Conservation (phyloP, 495 filamentous ascomycete species). For the Neurospora sp. region DNA sequence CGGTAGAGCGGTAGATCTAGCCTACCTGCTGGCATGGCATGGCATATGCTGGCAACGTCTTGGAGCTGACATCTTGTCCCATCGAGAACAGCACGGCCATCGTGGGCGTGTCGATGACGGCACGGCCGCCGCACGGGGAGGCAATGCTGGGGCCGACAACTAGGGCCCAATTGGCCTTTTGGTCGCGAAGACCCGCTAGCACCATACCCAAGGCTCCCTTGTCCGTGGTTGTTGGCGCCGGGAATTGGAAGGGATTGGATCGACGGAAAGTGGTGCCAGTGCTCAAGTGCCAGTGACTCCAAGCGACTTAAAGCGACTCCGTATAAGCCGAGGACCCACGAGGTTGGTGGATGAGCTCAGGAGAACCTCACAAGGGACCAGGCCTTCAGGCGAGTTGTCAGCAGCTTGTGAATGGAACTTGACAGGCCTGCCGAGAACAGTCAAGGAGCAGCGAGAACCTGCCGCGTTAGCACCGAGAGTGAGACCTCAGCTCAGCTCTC, state of each 20-base stretch:
- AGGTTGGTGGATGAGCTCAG: neutral
- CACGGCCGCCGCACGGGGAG: slow-evolving; percentile 9
- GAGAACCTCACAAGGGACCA: neutral
- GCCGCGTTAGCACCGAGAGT: neutral
- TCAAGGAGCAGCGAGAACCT: neutral
- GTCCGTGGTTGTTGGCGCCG: neutral
- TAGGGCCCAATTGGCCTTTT: neutral
- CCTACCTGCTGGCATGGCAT: neutral
- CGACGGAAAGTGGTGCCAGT: neutral
- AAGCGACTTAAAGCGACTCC: neutral
- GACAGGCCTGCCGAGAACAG: neutral
- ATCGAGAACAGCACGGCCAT: neutral
- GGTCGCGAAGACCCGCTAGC: neutral
- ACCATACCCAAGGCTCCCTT: neutral
- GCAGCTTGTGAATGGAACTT: neutral
- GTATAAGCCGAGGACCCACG: neutral
- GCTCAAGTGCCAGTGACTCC: neutral
- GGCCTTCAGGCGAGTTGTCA: neutral
- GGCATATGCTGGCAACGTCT: neutral
- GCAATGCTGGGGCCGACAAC: neutral
- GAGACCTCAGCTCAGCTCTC: neutral
- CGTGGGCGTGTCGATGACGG: slow-evolving; percentile 7
- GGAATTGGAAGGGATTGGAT: neutral
- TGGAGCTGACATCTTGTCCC: neutral
- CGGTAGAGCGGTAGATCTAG: neutral